These are phyloP conservation scores for Dysphania ambrosioides DNA, from an alignment of 148 eudicot species.

Conservation along the genomic window DNA sequence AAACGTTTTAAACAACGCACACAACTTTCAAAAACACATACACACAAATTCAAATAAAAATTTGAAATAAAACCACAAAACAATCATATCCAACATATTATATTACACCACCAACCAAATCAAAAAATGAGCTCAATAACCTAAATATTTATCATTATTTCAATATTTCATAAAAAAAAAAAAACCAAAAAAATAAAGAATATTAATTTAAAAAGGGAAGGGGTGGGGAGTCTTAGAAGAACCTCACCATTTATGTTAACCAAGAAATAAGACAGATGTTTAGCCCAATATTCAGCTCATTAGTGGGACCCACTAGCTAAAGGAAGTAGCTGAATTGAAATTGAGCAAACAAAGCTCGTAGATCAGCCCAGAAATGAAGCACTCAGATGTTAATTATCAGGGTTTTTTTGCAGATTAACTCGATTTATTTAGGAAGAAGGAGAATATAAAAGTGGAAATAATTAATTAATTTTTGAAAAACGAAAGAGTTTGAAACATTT, in stretches of 20 bases:
- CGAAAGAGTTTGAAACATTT: too few relatives aligned
- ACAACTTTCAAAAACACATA: neutral
- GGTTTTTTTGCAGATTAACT: constrained; percentile 4
- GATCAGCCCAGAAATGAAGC: constrained; percentile 26
- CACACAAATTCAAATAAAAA: neutral
- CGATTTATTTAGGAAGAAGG: neutral
- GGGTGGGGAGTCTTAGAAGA: neutral
- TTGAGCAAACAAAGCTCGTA: constrained; percentile 17
- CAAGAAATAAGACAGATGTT: neutral
- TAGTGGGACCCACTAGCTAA: constrained; percentile 26
- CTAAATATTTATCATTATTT: neutral
- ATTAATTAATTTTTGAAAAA: neutral
- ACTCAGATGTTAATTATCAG: constrained; percentile 7
- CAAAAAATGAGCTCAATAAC: too few relatives aligned
- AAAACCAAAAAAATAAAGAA: too few relatives aligned
- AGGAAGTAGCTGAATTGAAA: constrained; percentile 11
- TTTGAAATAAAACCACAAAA: neutral
- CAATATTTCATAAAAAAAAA: too few relatives aligned
- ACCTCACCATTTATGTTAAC: constrained; percentile 29
- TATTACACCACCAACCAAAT: too few relatives aligned
- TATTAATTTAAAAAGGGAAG: too few relatives aligned
- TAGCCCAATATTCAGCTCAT: constrained; percentile 21
- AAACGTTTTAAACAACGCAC: neutral
- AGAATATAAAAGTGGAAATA: neutral
- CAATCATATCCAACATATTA: too few relatives aligned